Evolutionary conservation across 75 land plant species (phyloP).

Genomic region (Selaginella moellendorffii): DNA sequence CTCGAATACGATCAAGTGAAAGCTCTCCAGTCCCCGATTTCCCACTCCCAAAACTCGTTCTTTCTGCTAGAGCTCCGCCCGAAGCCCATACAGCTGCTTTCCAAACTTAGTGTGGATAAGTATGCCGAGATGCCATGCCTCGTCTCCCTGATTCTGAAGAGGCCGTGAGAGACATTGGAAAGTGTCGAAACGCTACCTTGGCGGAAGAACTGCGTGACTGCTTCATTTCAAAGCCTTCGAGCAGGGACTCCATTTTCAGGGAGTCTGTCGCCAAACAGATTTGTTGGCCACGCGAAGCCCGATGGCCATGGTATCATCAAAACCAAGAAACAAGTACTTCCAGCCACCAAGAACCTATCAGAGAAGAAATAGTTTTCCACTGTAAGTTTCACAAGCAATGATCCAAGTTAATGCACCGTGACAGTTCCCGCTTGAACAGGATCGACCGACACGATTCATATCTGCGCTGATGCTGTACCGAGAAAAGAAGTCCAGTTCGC

Average conservation of each 20-base stretch:
- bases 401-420: constrained; percentile 29
- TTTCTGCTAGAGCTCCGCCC: constrained; percentile 11
- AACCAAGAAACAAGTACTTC: constrained; percentile 76
- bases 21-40: constrained; percentile 97
- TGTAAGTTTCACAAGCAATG: background rate
- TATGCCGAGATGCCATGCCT: constrained; percentile 64
- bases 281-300: constrained; percentile 89
- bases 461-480: constrained; percentile 68
- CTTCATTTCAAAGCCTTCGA: constrained; percentile 54
- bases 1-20: constrained; percentile 72
- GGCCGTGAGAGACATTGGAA: constrained; percentile 84
- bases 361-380: background rate
- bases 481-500: constrained; percentile 50
- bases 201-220: constrained; percentile 28
- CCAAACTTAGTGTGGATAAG: constrained; percentile 74
- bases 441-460: constrained; percentile 39
- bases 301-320: constrained; percentile 56
- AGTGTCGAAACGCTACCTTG: constrained; percentile 86
- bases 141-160: constrained; percentile 40
- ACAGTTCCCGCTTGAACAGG: constrained; percentile 72
- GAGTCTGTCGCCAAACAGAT: constrained; percentile 91
- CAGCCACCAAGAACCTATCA: constrained; percentile 18
- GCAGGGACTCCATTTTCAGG: constrained; percentile 45
- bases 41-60: constrained; percentile 96
- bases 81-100: constrained; percentile 63